Conservation (phyloP, 164 flowering plant genomes). For the Malania oleifera region DNA sequence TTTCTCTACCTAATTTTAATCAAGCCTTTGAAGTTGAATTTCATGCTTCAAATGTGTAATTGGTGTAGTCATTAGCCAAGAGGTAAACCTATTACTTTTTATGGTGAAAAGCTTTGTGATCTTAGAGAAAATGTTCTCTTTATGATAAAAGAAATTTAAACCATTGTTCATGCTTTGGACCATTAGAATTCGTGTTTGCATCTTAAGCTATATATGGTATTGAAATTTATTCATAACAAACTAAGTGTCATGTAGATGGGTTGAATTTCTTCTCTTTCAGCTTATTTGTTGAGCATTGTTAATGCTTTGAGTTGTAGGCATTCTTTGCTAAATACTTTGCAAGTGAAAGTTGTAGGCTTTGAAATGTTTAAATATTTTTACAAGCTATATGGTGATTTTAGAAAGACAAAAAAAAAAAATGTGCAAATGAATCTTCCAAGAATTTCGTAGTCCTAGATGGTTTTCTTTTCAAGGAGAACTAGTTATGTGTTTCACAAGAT, state of each 20-base stretch:
- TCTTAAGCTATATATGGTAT: conserved; percentile 5
- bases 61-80: not conserved
- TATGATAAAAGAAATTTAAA: not conserved
- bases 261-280: too few species aligned
- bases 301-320: not conserved
- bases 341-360: not conserved
- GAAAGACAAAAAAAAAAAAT: too few species aligned
- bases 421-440: not conserved
- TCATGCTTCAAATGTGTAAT: conserved; percentile 9
- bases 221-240: conserved; percentile 4
- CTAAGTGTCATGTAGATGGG: too few species aligned
- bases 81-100: not conserved
- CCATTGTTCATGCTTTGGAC: not conserved
- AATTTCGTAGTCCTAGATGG: not conserved
- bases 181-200: not conserved
- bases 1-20: conserved; percentile 6
- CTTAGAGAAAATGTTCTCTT: too few species aligned
- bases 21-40: conserved; percentile 11
- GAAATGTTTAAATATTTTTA: not conserved
- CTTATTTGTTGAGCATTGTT: not conserved
- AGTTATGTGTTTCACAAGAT: not conserved
- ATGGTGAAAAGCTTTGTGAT: conserved; percentile 1
- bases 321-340: not conserved
- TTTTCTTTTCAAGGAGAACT: not conserved
- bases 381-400: not conserved